These are phyloP conservation scores for Mucor lusitanicus DNA, from an alignment of 371 early-diverging fungal genomes.

Conservation along the genomic window DNA sequence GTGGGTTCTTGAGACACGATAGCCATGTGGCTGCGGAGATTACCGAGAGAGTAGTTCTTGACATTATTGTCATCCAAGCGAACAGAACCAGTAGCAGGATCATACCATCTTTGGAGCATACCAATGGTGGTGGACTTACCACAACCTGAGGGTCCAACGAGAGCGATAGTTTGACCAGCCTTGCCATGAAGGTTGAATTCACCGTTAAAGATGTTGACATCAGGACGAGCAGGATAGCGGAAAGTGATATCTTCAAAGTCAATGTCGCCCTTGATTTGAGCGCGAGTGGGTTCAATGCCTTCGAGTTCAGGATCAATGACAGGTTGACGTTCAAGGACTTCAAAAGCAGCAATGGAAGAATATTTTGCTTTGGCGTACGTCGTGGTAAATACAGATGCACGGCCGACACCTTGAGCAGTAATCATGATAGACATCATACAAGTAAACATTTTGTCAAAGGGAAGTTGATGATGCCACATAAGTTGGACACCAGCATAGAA, in stretches of 20 bases:
- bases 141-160: constrained; percentile 88
- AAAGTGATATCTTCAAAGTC: constrained; percentile 67
- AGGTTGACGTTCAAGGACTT: constrained; percentile 73
- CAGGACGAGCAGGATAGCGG: constrained; percentile 83
- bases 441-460: constrained; percentile 52
- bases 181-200: constrained; percentile 70
- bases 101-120: constrained; percentile 88
- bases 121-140: constrained; percentile 87
- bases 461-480: constrained; percentile 34
- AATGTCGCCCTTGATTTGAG: constrained; percentile 55
- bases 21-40: constrained; percentile 73
- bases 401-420: constrained; percentile 69
- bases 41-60: constrained; percentile 57
- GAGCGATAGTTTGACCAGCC: constrained; percentile 81
- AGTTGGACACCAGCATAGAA: constrained; percentile 63
- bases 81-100: constrained; percentile 65
- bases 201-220: constrained; percentile 76
- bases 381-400: constrained; percentile 57
- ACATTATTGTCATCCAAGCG: constrained; percentile 71
- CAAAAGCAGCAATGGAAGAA: constrained; percentile 78
- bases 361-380: constrained; percentile 78
- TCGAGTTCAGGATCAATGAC: constrained; percentile 70
- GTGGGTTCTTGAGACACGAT: constrained; percentile 90
- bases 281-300: constrained; percentile 50
- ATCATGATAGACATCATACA: constrained; percentile 80